A percentile compares a stretch with the other conserved stretches of the same genome.
These are phyloP conservation scores for Pleochaeta shiraiana DNA, from an alignment of 2,329 filamentous ascomycete species.

Conservation along the genomic window DNA sequence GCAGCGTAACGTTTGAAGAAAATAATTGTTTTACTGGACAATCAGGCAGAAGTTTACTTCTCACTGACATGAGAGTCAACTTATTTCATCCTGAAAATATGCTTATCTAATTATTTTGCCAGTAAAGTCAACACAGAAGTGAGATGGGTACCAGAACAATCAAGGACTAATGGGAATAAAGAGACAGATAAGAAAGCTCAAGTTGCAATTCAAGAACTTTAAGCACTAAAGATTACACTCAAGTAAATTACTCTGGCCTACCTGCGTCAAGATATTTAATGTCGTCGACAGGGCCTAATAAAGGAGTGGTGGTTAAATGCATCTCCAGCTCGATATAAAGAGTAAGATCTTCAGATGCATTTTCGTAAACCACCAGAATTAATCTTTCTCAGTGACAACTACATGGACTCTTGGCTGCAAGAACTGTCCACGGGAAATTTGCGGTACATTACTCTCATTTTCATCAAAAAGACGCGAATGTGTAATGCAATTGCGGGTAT, in stretches of 20 bases:
- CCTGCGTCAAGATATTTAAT: not conserved
- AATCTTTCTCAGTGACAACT: not conserved
- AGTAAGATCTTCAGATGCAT: not conserved
- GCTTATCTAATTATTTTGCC: too few species aligned
- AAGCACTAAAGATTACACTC: not conserved
- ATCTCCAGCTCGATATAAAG: too few species aligned
- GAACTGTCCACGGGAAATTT: too few species aligned
- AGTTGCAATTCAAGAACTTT: not conserved
- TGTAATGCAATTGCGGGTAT: too few species aligned
- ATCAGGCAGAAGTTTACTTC: too few species aligned
- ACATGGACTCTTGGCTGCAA: not conserved
- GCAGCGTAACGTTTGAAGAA: too few species aligned
- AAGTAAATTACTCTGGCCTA: not conserved
- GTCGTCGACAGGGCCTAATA: not conserved
- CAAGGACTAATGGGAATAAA: not conserved
- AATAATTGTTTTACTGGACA: too few species aligned
- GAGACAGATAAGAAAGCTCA: not conserved
- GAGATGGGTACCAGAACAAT: not conserved
- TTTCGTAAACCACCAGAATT: not conserved
- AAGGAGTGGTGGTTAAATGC: not conserved
- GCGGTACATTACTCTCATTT: too few species aligned
- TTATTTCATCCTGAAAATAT: too few species aligned
- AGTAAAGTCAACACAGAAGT: not conserved
- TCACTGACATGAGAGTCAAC: too few species aligned
- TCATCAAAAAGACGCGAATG: too few species aligned